A percentile compares a stretch with the other conserved stretches of the same genome.
Conservation (phyloP, 352 stramenopile genomes). For the Phytophthora capsici region DNA sequence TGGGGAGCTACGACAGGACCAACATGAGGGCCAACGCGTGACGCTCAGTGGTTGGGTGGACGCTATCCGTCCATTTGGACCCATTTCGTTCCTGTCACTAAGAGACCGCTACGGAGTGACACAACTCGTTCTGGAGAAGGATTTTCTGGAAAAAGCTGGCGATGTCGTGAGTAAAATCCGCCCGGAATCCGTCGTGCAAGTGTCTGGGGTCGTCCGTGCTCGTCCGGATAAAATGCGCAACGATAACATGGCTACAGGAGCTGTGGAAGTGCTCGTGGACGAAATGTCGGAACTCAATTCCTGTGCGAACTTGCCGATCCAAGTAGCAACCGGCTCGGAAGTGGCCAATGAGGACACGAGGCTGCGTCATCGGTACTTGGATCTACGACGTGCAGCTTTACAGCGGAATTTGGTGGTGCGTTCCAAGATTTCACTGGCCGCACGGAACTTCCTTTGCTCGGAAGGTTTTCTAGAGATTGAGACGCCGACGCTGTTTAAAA, state of each 20-base stretch:
- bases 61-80: slow-evolving; percentile 73
- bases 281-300: slow-evolving; percentile 67
- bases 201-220: slow-evolving; percentile 61
- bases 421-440: slow-evolving; percentile 71
- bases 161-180: slow-evolving; percentile 60
- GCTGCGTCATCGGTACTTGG: slow-evolving; percentile 81
- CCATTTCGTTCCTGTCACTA: slow-evolving; percentile 84
- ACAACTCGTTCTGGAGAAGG: slow-evolving; percentile 82
- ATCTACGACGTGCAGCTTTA: slow-evolving; percentile 74
- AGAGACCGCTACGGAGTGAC: slow-evolving; percentile 82
- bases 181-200: slow-evolving; percentile 78
- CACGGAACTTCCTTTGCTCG: slow-evolving; percentile 70
- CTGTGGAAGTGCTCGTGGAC: slow-evolving; percentile 78
- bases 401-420: slow-evolving; percentile 85
- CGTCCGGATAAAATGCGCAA: slow-evolving; percentile 76
- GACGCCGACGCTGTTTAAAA: slow-evolving; percentile 90
- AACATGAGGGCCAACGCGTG: slow-evolving; percentile 60
- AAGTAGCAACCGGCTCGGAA: slow-evolving; percentile 61
- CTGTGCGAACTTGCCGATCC: slow-evolving; percentile 61
- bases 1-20: slow-evolving; percentile 67
- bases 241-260: slow-evolving; percentile 70
- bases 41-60: slow-evolving; percentile 85
- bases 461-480: slow-evolving; percentile 89
- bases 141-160: slow-evolving; percentile 49
- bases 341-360: slow-evolving; percentile 77